These are phyloP conservation scores for Fusarium virguliforme DNA, from an alignment of 2,329 filamentous ascomycete species.

Conservation along the genomic window DNA sequence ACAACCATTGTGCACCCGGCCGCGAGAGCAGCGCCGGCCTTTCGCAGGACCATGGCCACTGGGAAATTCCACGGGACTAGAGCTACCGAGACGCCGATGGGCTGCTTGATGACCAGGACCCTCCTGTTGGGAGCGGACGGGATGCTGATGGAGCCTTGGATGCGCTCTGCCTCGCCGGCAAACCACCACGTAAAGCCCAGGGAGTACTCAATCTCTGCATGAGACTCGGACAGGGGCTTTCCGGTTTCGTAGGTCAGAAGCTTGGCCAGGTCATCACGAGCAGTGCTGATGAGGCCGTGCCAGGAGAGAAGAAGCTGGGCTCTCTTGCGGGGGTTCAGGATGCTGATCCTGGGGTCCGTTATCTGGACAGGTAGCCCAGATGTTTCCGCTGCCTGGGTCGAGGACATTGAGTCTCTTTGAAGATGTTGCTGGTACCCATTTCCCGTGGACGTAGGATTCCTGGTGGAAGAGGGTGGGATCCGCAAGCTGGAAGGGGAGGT, in stretches of 20 bases:
- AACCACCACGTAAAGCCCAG: constrained; percentile 71
- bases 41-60: constrained; percentile 66
- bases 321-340: not conserved
- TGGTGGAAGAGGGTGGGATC: not conserved
- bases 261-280: constrained; percentile 56
- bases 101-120: constrained; percentile 77
- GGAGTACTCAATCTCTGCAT: constrained; percentile 70
- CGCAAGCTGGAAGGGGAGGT: not conserved
- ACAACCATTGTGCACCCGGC: constrained; percentile 83
- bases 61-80: constrained; percentile 72
- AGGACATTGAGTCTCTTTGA: not conserved
- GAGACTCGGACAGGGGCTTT: constrained; percentile 69
- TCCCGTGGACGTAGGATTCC: not conserved
- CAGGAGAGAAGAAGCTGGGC: constrained; percentile 7
- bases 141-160: constrained; percentile 72
- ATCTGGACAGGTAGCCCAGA: constrained; percentile 7
- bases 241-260: constrained; percentile 67
- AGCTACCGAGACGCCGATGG: constrained; percentile 55
- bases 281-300: not conserved
- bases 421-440: not conserved
- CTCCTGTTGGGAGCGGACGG: constrained; percentile 74
- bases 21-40: constrained; percentile 71
- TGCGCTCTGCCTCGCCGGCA: constrained; percentile 61
- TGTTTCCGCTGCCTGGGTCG: not conserved
- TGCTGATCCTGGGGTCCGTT: not conserved